Conservation (phyloP, 306 rosid genomes). For the Dicorynia guianensis region DNA sequence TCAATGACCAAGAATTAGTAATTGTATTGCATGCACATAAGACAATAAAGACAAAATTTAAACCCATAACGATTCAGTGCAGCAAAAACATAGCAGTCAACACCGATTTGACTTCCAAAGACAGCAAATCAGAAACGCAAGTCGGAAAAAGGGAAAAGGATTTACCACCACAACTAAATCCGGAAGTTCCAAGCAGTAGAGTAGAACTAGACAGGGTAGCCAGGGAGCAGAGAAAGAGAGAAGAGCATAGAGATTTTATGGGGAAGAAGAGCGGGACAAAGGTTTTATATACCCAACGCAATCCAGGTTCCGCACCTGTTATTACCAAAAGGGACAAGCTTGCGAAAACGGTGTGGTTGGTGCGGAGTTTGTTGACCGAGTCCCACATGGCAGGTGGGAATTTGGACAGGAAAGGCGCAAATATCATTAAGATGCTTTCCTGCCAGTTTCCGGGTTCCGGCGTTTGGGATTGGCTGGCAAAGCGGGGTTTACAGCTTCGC, state of each 20-base stretch:
- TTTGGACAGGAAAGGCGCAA: too few species aligned
- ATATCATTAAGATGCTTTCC: too few species aligned
- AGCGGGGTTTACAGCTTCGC: slow-evolving; percentile 1
- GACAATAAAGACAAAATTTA: not conserved
- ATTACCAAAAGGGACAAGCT: slow-evolving; percentile 15
- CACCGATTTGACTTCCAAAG: not conserved
- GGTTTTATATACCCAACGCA: slow-evolving; percentile 42
- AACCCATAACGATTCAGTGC: not conserved
- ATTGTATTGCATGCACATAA: not conserved
- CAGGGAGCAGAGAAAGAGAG: not conserved
- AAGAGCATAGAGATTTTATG: not conserved
- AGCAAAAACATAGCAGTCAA: not conserved
- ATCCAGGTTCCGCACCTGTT: slow-evolving; percentile 29
- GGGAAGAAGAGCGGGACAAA: slow-evolving; percentile 10
- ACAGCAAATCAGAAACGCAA: not conserved
- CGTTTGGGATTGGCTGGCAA: not conserved
- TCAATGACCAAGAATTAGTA: not conserved
- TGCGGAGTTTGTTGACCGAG: too few species aligned
- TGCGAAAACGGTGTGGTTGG: not conserved
- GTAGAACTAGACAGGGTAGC: not conserved
- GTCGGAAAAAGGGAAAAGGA: not conserved
- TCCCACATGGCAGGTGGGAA: too few species aligned
- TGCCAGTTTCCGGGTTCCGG: not conserved
- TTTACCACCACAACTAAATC: not conserved
- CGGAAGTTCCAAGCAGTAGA: too few species aligned